phyloP scores from a whole-genome alignment of 2,329 filamentous ascomycete genomes.

The Colletotrichum spaethianum region DNA sequence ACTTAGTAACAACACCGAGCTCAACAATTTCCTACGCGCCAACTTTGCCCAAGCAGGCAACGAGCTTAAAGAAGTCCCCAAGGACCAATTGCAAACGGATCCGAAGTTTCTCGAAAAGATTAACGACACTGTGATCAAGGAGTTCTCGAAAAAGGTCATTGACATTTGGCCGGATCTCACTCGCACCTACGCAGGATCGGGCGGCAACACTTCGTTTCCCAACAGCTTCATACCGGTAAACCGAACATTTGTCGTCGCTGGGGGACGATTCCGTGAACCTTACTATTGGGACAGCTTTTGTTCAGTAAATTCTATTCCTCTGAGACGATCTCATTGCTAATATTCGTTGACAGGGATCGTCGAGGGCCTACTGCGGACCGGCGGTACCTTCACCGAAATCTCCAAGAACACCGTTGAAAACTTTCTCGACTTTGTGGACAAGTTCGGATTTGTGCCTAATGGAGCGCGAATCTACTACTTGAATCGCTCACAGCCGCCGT shows the following conservation, averaged over 20 bases:
- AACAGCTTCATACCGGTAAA: conserved; percentile 77
- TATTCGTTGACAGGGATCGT: conserved; percentile 66
- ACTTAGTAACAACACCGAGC: conserved; percentile 73
- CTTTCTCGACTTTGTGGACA: conserved; percentile 76
- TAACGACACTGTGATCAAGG: conserved; percentile 69
- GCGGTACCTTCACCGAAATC: conserved; percentile 74
- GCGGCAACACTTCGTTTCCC: conserved; percentile 68
- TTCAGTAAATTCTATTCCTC: not conserved
- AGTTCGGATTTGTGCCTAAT: conserved; percentile 77
- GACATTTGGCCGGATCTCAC: conserved; percentile 80
- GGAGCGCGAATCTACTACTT: conserved; percentile 78
- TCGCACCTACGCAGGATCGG: conserved; percentile 67
- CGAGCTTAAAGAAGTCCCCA: conserved; percentile 70
- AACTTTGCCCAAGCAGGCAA: conserved; percentile 76
- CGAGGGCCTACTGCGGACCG: conserved; percentile 75
- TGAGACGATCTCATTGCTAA: not conserved
- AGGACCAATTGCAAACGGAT: conserved; percentile 66
- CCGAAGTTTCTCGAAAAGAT: conserved; percentile 71
- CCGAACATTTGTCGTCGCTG: conserved; percentile 78
- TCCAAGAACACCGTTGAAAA: conserved; percentile 79
- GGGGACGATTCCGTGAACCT: conserved; percentile 78
- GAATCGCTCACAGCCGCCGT: conserved; percentile 77
- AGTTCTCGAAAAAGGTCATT: conserved; percentile 76
- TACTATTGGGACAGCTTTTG: conserved; percentile 80
- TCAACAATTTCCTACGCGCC: conserved; percentile 72